Conservation (phyloP, 2,329 filamentous ascomycete species). For the Fusarium citri region DNA sequence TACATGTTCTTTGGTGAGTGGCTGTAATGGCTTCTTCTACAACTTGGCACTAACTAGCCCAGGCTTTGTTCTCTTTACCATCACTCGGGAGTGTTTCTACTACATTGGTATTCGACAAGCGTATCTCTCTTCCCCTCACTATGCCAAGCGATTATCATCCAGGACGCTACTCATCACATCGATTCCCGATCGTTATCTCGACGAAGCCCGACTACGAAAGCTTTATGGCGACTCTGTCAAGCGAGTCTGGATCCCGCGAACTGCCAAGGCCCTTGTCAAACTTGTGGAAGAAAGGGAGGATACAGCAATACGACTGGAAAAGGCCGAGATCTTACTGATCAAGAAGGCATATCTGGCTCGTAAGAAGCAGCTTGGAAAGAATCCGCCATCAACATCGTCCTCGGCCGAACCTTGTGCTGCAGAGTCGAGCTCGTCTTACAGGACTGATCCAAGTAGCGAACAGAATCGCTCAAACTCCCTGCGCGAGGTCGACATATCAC, state of each 20-base stretch:
- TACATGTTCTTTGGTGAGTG: constrained; percentile 76
- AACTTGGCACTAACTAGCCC: constrained; percentile 47
- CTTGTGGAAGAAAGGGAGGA: constrained; percentile 85
- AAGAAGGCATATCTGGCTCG: constrained; percentile 79
- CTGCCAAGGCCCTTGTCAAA: constrained; percentile 81
- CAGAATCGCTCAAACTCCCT: background rate
- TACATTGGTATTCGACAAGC: constrained; percentile 94
- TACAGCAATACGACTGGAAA: constrained; percentile 84
- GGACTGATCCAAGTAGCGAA: constrained; percentile 22
- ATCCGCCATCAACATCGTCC: constrained; percentile 8
- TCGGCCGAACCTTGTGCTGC: constrained; percentile 23
- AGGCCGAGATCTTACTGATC: constrained; percentile 87
- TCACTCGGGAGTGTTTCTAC: constrained; percentile 89
- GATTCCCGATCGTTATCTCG: constrained; percentile 81
- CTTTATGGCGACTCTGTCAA: constrained; percentile 87
- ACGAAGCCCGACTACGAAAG: constrained; percentile 79
- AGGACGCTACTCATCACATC: constrained; percentile 90
- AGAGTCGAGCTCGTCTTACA: constrained; percentile 29
- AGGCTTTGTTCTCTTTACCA: constrained; percentile 87
- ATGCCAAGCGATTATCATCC: constrained; percentile 87
- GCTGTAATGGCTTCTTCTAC: fast-evolving
- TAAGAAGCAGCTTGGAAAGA: constrained; percentile 60
- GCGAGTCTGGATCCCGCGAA: constrained; percentile 84
- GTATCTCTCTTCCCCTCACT: constrained; percentile 86
- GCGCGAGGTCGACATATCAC: constrained; percentile 15